Conservation (phyloP, 345 rosid genomes). For the Salix brachista region DNA sequence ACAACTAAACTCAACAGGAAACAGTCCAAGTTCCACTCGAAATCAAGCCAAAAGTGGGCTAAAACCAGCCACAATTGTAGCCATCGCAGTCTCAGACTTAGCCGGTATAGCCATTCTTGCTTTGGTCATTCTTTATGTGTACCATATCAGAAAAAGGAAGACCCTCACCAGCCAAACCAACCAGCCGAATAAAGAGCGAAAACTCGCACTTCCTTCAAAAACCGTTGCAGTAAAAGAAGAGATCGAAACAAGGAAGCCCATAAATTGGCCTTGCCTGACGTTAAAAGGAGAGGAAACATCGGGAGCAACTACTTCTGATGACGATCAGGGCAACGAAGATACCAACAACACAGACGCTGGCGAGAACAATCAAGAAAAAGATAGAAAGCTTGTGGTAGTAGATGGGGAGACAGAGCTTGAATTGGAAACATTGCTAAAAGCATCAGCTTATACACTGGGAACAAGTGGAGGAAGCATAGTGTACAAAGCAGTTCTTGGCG, state of each 20-base stretch:
- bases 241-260: conserved; percentile 29
- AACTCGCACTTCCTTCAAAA: conserved; percentile 18
- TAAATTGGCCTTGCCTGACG: conserved; percentile 52
- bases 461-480: conserved; percentile 61
- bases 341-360: neutral
- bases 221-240: conserved; percentile 19
- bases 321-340: conserved; percentile 40
- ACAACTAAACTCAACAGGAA: too few species aligned
- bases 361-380: conserved; percentile 19
- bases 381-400: conserved; percentile 52
- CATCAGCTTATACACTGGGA: conserved; percentile 81
- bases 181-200: conserved; percentile 18
- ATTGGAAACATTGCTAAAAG: conserved; percentile 64
- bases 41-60: conserved; percentile 39
- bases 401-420: conserved; percentile 73
- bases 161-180: conserved; percentile 4
- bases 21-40: neutral
- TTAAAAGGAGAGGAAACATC: conserved; percentile 45
- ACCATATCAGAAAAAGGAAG: conserved; percentile 59
- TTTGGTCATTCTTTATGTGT: conserved; percentile 54
- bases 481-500: conserved; percentile 75
- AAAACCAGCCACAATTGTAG: conserved; percentile 66
- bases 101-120: conserved; percentile 62
- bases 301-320: conserved; percentile 50
- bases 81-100: conserved; percentile 54